phyloP scores from a whole-genome alignment of 2,329 filamentous ascomycete species.

The Onygenales sp. region DNA sequence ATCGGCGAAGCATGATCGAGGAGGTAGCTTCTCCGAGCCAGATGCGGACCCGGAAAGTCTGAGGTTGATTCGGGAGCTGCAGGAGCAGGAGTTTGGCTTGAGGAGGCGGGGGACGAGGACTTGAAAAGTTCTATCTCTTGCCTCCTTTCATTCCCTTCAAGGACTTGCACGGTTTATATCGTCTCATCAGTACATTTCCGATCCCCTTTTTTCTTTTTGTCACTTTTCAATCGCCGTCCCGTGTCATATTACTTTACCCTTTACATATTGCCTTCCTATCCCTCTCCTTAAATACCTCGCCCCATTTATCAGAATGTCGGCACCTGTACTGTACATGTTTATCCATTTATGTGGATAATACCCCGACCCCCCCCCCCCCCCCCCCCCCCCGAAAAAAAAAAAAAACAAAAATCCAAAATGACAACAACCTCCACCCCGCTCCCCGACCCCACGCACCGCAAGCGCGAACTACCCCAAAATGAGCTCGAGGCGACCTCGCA shows the following conservation, averaged over 20 bases:
- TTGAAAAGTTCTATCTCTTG: not conserved
- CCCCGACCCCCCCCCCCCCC: too few species aligned
- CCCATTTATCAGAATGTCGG: too few species aligned
- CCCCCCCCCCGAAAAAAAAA: not conserved
- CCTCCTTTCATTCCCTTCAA: not conserved
- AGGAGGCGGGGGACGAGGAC: constrained; percentile 22
- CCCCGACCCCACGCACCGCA: constrained; percentile 24
- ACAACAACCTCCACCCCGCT: not conserved
- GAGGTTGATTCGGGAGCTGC: constrained; percentile 34
- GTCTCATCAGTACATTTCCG: too few species aligned
- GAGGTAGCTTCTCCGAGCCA: constrained; percentile 16
- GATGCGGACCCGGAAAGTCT: constrained; percentile 34
- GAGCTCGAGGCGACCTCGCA: constrained; percentile 80
- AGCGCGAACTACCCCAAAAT: constrained; percentile 32
- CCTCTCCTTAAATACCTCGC: too few species aligned
- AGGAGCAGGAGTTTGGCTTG: constrained; percentile 37
- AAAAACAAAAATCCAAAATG: not conserved
- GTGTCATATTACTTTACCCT: too few species aligned
- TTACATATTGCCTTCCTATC: too few species aligned
- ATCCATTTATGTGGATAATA: too few species aligned
- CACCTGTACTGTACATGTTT: too few species aligned
- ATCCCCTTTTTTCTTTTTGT: too few species aligned
- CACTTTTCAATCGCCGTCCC: too few species aligned
- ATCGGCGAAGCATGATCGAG: constrained; percentile 12
- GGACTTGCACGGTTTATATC: not conserved